Evolutionary conservation across 225 moss, liverwort and hornwort genomes (phyloP).

Genomic region (Sphagnum contortum): DNA sequence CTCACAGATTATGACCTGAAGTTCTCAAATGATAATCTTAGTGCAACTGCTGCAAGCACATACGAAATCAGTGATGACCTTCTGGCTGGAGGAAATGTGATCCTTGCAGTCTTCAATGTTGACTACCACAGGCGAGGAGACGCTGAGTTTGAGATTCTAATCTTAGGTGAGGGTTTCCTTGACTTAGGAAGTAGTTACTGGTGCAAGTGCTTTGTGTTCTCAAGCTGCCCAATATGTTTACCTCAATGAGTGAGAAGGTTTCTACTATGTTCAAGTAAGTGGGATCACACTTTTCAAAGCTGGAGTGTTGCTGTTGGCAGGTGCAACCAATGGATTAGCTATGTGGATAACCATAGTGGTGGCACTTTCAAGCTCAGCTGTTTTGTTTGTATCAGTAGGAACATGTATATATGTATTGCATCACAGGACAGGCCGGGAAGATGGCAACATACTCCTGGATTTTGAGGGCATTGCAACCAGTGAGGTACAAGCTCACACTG

Average conservation of each 20-base stretch:
- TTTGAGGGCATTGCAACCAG: neutral
- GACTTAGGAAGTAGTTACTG: too few relatives aligned
- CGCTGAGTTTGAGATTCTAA: conserved; percentile 26
- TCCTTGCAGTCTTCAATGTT: conserved; percentile 46
- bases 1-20: conserved; percentile 25
- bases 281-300: neutral
- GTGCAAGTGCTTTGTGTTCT: too few relatives aligned
- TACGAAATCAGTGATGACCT: conserved; percentile 18
- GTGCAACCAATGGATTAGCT: neutral
- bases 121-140: conserved; percentile 26
- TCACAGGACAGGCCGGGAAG: neutral
- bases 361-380: conserved; percentile 1
- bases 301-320: neutral
- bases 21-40: conserved; percentile 26
- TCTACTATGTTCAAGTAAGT: too few relatives aligned
- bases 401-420: neutral
- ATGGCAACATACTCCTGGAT: neutral
- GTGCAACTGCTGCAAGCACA: conserved; percentile 13
- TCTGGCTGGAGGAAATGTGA: conserved; percentile 12
- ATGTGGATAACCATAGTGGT: neutral
- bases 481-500: too few relatives aligned
- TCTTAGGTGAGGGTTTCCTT: conserved; percentile 12
- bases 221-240: too few relatives aligned
- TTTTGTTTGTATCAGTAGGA: neutral
- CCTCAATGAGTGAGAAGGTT: too few relatives aligned